Base-by-base conservation (phyloP, 2,329 filamentous ascomycete species). In the Phialocephala subalpina region DNA sequence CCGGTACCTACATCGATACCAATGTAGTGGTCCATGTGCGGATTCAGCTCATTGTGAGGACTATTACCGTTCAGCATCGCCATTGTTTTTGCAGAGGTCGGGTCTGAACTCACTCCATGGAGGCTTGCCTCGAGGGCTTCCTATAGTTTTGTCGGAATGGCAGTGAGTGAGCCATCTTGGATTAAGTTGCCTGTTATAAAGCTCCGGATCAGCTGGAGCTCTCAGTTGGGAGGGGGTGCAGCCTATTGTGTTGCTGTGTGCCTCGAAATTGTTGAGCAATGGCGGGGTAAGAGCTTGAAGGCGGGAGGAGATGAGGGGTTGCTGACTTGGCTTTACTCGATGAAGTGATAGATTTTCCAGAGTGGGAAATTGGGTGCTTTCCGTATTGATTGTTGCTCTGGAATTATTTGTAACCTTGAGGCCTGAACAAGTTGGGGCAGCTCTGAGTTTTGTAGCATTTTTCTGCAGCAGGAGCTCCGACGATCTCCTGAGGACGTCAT, bases 1-100 rank as follows among this genome's bases (percentile, higher is more conserved):
- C 96, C 96, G 22, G 96, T 99, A 60, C 96, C 96, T 59, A 99
- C 95, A 81, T 99, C 96, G 73, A 99, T 93, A 67, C 95, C 95
- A 76, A 98, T 87, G 75, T 86, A 90, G 73, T 89, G 84, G 67
- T 88, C 84, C 80, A 88, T 68, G 58, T 75, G 74, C 29, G 75
- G 74, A 57, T 76, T 74, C n/a, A 77, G 63, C 35, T 77, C 76
- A 58, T 77, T 74, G 53, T 77, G 74, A 68, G 76, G 76, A 69
- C 74, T 76, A 36, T 14, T 40, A 16, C 57, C 66, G 29, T 60
- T 70, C 35, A 72, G 63, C 27, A 62, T 53, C 61, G 33, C 25
- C 16, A 60, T 4, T 33, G 25, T 14, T 11, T 8, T 33, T 29
- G 38, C 3, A 40, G 55, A 55, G 18, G 22, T 60, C 35, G 33